These are phyloP conservation scores for Cladophialophora bantiana DNA, from an alignment of 2,329 filamentous ascomycete species.

Conservation along the genomic window DNA sequence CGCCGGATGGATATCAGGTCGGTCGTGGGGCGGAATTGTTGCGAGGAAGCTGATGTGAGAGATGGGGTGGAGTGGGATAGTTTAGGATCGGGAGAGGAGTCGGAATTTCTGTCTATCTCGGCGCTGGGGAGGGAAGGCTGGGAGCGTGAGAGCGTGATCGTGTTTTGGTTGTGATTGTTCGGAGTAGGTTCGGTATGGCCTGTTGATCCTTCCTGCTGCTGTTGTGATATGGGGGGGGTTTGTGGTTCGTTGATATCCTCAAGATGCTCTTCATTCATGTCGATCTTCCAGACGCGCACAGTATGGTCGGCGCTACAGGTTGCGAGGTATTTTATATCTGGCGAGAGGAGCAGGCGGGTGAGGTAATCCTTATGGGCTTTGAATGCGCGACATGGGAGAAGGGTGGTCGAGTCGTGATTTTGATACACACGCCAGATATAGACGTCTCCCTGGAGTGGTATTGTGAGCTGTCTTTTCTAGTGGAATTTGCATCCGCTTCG, in stretches of 20 bases:
- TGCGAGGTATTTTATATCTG: slow-evolving; percentile 91
- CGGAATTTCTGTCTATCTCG: slow-evolving; percentile 5
- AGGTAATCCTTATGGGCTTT: slow-evolving; percentile 91
- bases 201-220: not conserved
- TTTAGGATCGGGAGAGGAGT: slow-evolving; percentile 11
- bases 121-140: slow-evolving; percentile 11
- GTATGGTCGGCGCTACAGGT: slow-evolving; percentile 95
- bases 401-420: slow-evolving; percentile 78
- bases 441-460: slow-evolving; percentile 76
- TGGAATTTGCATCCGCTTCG: not conserved
- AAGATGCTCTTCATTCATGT: slow-evolving; percentile 64
- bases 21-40: slow-evolving; percentile 24
- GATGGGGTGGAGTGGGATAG: slow-evolving; percentile 28
- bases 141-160: slow-evolving; percentile 7
- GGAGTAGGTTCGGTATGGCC: not conserved
- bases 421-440: slow-evolving; percentile 97
- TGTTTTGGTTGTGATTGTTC: slow-evolving; percentile 9
- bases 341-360: slow-evolving; percentile 87
- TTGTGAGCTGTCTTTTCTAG: not conserved
- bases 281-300: slow-evolving; percentile 94
- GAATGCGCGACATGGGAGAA: slow-evolving; percentile 88
- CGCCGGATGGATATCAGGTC: slow-evolving; percentile 37
- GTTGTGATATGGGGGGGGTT: slow-evolving; percentile 9
- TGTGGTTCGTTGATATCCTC: slow-evolving; percentile 33
- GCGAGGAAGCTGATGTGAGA: slow-evolving; percentile 25